Base-by-base conservation (phyloP, 257 asterid genomes). In the Solanum paucissectum region DNA sequence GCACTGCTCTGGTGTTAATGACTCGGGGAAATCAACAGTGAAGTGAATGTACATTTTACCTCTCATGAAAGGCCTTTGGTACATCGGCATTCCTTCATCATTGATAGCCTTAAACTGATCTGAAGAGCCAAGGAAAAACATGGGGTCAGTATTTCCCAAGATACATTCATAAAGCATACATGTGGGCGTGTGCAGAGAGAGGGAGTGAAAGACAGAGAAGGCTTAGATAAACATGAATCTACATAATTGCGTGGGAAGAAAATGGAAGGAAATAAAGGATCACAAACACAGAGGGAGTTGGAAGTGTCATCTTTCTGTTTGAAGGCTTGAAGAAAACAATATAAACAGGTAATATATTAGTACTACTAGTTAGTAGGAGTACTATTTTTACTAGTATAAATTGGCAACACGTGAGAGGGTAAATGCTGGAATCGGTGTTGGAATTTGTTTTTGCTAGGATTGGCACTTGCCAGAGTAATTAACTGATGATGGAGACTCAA, bases 11-110 rank as follows among this genome's bases (percentile, higher is more conserved):
- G 96, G 91, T 88, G 86, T 89, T 89, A 96, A 85, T 62, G 95
- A 89, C 13, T 93, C 98, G 0, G 98, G 98, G 92, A 96, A 96
- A 55, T 95, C 99, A 66, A 96, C 98, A 25, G 90, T 84, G 90
- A 96, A 96, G 84, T 96, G 98, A 33, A 96, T 92, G 84, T 95
- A 95, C 68, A 96, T 72, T 82, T 93, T 95, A 33, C 98, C 98
- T 85, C 87, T 95, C 96, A 95, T 94, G 92, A 94, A 94, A 38
- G 98, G 91, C 92, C 94, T 94, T 88, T 92, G 95, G 90, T 96
- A 94, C 90, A 94, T 91, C 20, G 96, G 96, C 98, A 96, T 96
- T n/a, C 98, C 98, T 91, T 96, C 98, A 74, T 96, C 98, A 72
- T 96, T 95, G 66, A 96, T 95, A 32, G 98, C 98, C 94, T 95